Conservation (phyloP, 495 filamentous ascomycete genomes). For the Aspergillus mulundensis region DNA sequence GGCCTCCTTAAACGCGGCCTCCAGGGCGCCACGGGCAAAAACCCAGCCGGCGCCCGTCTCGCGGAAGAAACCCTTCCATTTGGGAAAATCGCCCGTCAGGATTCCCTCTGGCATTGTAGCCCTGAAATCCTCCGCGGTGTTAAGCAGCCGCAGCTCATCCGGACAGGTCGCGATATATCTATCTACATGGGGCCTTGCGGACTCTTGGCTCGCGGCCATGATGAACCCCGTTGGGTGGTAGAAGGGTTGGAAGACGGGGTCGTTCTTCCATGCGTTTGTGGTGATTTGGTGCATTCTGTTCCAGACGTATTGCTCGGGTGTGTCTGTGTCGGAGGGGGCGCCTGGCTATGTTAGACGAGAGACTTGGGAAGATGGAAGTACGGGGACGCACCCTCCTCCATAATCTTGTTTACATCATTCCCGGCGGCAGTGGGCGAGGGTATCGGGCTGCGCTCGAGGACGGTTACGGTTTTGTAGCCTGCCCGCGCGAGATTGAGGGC, state of each 20-base stretch:
- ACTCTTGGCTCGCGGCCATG: slow-evolving; percentile 35
- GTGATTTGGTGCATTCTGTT: slow-evolving; percentile 17
- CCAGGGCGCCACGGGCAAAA: slow-evolving; percentile 43
- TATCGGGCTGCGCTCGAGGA: slow-evolving; percentile 42
- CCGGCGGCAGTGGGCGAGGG: slow-evolving; percentile 52
- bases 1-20: slow-evolving; percentile 42
- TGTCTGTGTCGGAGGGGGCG: background rate
- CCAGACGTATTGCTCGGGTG: background rate
- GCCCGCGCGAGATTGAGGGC: slow-evolving; percentile 48
- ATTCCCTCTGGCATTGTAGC: slow-evolving; percentile 50
- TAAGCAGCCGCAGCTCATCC: slow-evolving; percentile 28
- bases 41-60: slow-evolving; percentile 47
- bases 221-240: slow-evolving; percentile 51
- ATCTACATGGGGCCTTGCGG: slow-evolving; percentile 34
- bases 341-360: background rate
- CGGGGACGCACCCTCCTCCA: slow-evolving; percentile 42
- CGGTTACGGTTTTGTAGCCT: slow-evolving; percentile 44
- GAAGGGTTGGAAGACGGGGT: slow-evolving; percentile 44
- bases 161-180: slow-evolving; percentile 1
- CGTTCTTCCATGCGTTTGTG: slow-evolving; percentile 43
- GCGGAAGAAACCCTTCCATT: slow-evolving; percentile 49
- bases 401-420: slow-evolving; percentile 56
- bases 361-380: background rate
- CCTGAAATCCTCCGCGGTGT: slow-evolving; percentile 42
- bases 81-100: slow-evolving; percentile 45